Conservation (phyloP, 805 yeast genomes). For the Komagataella pseudopastoris region DNA sequence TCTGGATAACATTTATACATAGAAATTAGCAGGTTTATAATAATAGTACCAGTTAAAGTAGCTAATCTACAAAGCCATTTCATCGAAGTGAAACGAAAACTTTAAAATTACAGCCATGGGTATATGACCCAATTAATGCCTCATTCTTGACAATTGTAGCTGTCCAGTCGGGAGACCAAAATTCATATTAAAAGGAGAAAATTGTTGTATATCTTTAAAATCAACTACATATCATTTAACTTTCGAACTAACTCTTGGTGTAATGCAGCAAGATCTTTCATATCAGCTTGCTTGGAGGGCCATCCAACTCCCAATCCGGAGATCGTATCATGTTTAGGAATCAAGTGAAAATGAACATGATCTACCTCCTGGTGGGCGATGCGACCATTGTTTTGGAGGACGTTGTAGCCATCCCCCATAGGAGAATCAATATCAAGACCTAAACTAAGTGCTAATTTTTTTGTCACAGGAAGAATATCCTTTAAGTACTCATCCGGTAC, state of each 20-base stretch:
- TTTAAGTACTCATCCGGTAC: conserved; percentile 83
- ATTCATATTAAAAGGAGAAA: no score
- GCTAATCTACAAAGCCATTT: background rate
- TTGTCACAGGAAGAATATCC: conserved; percentile 80
- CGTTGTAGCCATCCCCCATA: conserved; percentile 67
- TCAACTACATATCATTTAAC: conserved; percentile 3
- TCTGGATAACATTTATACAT: background rate
- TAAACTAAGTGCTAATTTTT: conserved; percentile 67
- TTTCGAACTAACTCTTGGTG: conserved; percentile 47
- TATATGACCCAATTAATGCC: background rate
- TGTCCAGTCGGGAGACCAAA: background rate
- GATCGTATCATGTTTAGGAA: conserved; percentile 66
- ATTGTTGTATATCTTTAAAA: background rate
- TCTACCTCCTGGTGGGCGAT: conserved; percentile 94
- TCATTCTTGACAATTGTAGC: background rate
- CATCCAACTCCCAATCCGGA: conserved; percentile 84
- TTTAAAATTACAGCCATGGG: no score
- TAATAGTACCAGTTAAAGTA: no score
- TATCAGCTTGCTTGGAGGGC: conserved; percentile 81
- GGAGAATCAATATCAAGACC: conserved; percentile 51
- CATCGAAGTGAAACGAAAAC: background rate
- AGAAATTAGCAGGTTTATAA: background rate
- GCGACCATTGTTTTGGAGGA: conserved; percentile 86
- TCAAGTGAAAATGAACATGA: conserved; percentile 94
- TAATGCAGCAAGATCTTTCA: conserved; percentile 52